These are phyloP conservation scores for Fusarium domesticum DNA, from an alignment of 2,329 filamentous ascomycete species.

Conservation along the genomic window DNA sequence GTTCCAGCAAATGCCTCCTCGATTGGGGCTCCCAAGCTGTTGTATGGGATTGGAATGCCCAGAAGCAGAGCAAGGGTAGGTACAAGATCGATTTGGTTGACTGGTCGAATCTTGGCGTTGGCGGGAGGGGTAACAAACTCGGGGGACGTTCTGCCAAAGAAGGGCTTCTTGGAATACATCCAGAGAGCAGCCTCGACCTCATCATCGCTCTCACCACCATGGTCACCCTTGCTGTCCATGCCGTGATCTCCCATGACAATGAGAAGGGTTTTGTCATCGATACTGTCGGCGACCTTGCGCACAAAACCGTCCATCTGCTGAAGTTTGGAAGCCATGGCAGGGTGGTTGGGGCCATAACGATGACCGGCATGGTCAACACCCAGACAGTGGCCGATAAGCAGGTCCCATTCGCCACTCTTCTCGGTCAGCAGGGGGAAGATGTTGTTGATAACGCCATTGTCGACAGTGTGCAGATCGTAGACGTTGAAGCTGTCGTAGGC, in stretches of 20 bases:
- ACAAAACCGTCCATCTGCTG: constrained; percentile 86
- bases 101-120: constrained; percentile 74
- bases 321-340: constrained; percentile 87
- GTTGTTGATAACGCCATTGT: constrained; percentile 90
- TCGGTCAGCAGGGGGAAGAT: constrained; percentile 77
- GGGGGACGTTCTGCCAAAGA: constrained; percentile 74
- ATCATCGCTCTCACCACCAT: constrained; percentile 96
- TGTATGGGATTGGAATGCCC: constrained; percentile 91
- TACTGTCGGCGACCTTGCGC: constrained; percentile 61
- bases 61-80: constrained; percentile 85
- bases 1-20: constrained; percentile 84
- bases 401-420: constrained; percentile 74
- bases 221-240: constrained; percentile 96
- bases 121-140: constrained; percentile 56
- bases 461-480: constrained; percentile 94
- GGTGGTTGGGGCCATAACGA: constrained; percentile 88
- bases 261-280: constrained; percentile 84
- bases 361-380: constrained; percentile 97
- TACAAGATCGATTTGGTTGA: constrained; percentile 89
- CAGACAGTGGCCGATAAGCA: constrained; percentile 91
- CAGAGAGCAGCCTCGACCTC: constrained; percentile 92
- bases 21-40: constrained; percentile 89
- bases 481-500: constrained; percentile 98
- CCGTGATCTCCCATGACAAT: constrained; percentile 99
- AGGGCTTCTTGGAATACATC: constrained; percentile 91